Percentiles rank a stretch among this genome's conserved stretches.
phyloP scores from a whole-genome alignment of 345 rosid species.

The Orychophragmus violaceus region DNA sequence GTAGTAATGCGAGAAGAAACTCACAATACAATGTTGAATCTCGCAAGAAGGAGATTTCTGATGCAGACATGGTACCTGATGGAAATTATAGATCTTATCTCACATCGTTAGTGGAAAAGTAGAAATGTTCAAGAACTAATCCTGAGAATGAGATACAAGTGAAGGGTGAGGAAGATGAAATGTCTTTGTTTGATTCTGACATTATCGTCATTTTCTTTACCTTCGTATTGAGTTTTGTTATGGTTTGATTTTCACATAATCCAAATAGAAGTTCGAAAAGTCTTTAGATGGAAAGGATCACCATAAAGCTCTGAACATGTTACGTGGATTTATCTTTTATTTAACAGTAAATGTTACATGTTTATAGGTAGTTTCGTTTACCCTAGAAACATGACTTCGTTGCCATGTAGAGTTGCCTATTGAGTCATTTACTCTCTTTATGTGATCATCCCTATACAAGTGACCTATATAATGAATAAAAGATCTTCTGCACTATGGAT shows the following conservation, averaged over 20 bases:
- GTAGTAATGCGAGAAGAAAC: not conserved
- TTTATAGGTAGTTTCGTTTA: not conserved
- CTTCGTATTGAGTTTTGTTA: not conserved
- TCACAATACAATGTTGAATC: not conserved
- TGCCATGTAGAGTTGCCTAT: not conserved
- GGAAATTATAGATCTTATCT: constrained; percentile 8
- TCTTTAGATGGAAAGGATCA: not conserved
- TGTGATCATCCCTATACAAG: too few relatives aligned
- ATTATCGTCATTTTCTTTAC: constrained; percentile 19
- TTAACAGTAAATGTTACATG: constrained; percentile 40
- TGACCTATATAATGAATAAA: not conserved
- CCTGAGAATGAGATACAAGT: not conserved
- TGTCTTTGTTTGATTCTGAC: constrained; percentile 41
- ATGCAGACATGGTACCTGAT: not conserved
- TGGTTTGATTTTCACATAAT: constrained; percentile 12
- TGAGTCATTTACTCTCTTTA: not conserved
- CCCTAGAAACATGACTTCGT: not conserved
- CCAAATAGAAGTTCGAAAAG: not conserved
- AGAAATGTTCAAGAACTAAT: not conserved
- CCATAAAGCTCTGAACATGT: constrained; percentile 46
- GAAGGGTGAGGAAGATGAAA: constrained; percentile 26
- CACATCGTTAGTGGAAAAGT: constrained; percentile 1
- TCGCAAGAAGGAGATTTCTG: not conserved
- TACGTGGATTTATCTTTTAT: constrained; percentile 72
- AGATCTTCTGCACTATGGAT: not conserved